Conservation (phyloP, 352 stramenopile species). For the Phytophthora pistaciae region DNA sequence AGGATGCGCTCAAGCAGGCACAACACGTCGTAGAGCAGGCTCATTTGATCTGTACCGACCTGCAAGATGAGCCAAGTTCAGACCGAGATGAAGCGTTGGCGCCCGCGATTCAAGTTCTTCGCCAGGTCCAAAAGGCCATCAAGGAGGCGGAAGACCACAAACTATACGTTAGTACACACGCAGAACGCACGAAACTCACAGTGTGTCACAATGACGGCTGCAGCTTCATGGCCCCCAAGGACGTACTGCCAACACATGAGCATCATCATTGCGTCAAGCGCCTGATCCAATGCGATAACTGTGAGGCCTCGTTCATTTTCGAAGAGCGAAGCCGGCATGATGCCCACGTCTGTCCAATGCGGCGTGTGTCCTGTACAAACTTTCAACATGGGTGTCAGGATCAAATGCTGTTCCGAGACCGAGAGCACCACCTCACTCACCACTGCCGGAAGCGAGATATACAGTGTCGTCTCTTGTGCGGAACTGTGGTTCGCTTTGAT, state of each 20-base stretch:
- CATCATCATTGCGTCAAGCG: slow-evolving; percentile 65
- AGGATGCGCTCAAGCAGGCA: slow-evolving; percentile 47
- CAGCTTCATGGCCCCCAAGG: slow-evolving; percentile 54
- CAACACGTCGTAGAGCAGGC: slow-evolving; percentile 19
- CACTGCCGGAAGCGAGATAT: slow-evolving; percentile 72
- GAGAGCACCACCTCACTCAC: slow-evolving; percentile 44
- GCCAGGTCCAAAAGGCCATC: slow-evolving; percentile 45
- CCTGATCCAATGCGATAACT: slow-evolving; percentile 63
- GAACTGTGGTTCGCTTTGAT: slow-evolving; percentile 49
- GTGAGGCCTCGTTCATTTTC: slow-evolving; percentile 41
- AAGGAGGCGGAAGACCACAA: slow-evolving; percentile 56
- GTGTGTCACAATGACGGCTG: slow-evolving; percentile 58
- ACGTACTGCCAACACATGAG: slow-evolving; percentile 69
- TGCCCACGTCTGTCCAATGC: slow-evolving; percentile 37
- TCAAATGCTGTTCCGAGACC: slow-evolving; percentile 44
- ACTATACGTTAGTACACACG: slow-evolving; percentile 59
- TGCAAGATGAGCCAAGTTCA: slow-evolving; percentile 29
- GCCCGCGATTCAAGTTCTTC: slow-evolving; percentile 38
- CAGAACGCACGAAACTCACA: slow-evolving; percentile 48
- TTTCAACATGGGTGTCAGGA: slow-evolving; percentile 62
- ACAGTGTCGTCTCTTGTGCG: slow-evolving; percentile 63
- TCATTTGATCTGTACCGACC: slow-evolving; percentile 29
- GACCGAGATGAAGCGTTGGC: slow-evolving; percentile 22
- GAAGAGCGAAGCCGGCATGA: slow-evolving; percentile 50
- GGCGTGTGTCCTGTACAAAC: slow-evolving; percentile 59